phyloP scores from a whole-genome alignment of 768 basidiomycete species.

The Kwoniella mangroviensis region DNA sequence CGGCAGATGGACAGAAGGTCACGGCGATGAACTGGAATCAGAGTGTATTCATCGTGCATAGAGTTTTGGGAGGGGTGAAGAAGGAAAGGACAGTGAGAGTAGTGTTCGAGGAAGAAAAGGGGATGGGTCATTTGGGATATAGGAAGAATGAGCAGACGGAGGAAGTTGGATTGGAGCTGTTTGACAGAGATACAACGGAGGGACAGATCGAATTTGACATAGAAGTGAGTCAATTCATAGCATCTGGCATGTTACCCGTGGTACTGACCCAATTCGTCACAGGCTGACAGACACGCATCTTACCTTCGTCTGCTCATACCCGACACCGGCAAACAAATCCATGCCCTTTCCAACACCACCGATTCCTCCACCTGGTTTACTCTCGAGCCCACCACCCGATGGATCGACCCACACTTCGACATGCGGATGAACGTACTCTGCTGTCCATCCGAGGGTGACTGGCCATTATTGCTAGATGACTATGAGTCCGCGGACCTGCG shows the following conservation, averaged over 20 bases:
- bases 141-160: background rate
- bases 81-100: conserved; percentile 35
- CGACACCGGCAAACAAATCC: conserved; percentile 38
- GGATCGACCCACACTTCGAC: conserved; percentile 40
- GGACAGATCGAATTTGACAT: conserved; percentile 48
- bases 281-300: conserved; percentile 41
- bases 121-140: conserved; percentile 37
- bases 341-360: conserved; percentile 35
- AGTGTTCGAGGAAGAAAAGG: conserved; percentile 45
- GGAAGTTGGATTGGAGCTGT: conserved; percentile 33
- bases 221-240: conserved; percentile 36
- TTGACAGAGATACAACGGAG: conserved; percentile 27
- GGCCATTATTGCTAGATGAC: conserved; percentile 57
- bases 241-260: background rate
- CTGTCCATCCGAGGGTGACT: conserved; percentile 50
- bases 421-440: conserved; percentile 55
- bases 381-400: conserved; percentile 29
- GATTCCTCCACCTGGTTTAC: conserved; percentile 32
- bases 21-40: conserved; percentile 46
- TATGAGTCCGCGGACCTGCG: conserved; percentile 52
- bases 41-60: conserved; percentile 35
- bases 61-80: conserved; percentile 10
- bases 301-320: conserved; percentile 48
- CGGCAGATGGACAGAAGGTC: conserved; percentile 39
- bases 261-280: background rate